phyloP scores from a whole-genome alignment of 192 early-diverging fungal genomes.

The Backusella morwellensis region DNA sequence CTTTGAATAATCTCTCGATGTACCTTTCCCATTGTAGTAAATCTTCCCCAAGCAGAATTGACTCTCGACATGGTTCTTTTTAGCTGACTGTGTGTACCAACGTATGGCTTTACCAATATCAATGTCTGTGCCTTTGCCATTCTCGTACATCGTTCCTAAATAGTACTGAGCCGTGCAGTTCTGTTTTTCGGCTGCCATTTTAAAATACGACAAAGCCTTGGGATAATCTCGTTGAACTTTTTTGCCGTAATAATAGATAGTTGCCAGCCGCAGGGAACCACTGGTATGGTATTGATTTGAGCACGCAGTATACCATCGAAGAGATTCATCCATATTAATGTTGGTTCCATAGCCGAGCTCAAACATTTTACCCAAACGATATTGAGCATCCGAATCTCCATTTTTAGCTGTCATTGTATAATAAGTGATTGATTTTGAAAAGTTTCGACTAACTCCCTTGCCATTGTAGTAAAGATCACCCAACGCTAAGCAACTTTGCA shows the following conservation, averaged over 20 bases:
- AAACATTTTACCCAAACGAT: neutral
- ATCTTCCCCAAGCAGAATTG: neutral
- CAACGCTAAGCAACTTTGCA: neutral
- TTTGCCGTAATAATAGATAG: neutral
- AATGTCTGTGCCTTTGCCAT: neutral
- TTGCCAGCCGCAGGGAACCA: neutral
- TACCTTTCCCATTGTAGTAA: neutral
- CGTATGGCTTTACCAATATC: neutral
- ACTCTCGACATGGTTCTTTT: neutral
- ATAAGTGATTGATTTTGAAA: neutral
- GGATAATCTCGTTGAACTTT: neutral
- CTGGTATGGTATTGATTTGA: neutral
- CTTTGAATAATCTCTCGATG: neutral
- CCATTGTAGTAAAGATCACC: neutral
- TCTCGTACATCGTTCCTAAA: neutral
- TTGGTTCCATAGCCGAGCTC: neutral
- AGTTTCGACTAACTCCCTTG: neutral
- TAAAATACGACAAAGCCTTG: neutral
- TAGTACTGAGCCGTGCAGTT: neutral
- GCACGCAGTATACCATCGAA: neutral
- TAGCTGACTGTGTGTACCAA: neutral
- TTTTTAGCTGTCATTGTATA: neutral
- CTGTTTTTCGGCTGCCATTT: neutral
- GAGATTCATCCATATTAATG: neutral
- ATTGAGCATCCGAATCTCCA: neutral